Percentiles rank a stretch among this genome's conserved stretches.
Evolutionary conservation across 2,329 filamentous ascomycete species (phyloP).

Genomic region (Aspergillus novoparasiticus): DNA sequence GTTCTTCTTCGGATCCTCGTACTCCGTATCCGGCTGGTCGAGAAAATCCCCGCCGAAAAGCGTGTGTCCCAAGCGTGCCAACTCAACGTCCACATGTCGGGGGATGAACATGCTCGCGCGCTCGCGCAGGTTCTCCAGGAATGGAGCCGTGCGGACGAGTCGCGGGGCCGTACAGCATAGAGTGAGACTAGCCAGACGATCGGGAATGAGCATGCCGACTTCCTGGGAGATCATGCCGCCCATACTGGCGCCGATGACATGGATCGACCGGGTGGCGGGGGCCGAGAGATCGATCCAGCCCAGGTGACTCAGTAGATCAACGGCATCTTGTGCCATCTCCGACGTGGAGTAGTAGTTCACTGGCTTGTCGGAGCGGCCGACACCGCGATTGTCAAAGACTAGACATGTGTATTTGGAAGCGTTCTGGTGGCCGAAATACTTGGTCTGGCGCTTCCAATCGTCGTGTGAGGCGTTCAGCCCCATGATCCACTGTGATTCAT

Average conservation of each 20-base stretch:
- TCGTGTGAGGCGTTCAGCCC: constrained; percentile 70
- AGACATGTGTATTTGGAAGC: constrained; percentile 71
- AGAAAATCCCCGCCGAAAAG: constrained; percentile 71
- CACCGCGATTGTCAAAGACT: constrained; percentile 81
- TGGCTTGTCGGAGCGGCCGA: constrained; percentile 79
- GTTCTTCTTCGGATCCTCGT: constrained; percentile 37
- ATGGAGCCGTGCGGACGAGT: constrained; percentile 61
- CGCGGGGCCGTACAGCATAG: constrained; percentile 64
- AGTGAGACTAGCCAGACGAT: constrained; percentile 58
- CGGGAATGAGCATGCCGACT: constrained; percentile 49
- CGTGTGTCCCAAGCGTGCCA: constrained; percentile 65
- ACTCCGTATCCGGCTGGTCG: constrained; percentile 59
- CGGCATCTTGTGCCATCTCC: constrained; percentile 77
- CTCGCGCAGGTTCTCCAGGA: constrained; percentile 65
- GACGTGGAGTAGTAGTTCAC: constrained; percentile 76
- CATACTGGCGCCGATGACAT: constrained; percentile 79
- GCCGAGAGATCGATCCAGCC: constrained; percentile 60
- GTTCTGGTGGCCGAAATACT: constrained; percentile 75
- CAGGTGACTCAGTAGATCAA: constrained; percentile 70
- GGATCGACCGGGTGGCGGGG: constrained; percentile 52
- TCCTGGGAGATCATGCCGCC: constrained; percentile 94
- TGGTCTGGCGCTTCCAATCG: constrained; percentile 81
- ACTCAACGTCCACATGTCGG: constrained; percentile 67
- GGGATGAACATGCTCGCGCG: constrained; percentile 65
- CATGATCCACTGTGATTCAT: constrained; percentile 68